Percentiles rank a stretch among this genome's conserved stretches.
Conservation (phyloP, 73 alveolate species). For the Stentor roeselii region DNA sequence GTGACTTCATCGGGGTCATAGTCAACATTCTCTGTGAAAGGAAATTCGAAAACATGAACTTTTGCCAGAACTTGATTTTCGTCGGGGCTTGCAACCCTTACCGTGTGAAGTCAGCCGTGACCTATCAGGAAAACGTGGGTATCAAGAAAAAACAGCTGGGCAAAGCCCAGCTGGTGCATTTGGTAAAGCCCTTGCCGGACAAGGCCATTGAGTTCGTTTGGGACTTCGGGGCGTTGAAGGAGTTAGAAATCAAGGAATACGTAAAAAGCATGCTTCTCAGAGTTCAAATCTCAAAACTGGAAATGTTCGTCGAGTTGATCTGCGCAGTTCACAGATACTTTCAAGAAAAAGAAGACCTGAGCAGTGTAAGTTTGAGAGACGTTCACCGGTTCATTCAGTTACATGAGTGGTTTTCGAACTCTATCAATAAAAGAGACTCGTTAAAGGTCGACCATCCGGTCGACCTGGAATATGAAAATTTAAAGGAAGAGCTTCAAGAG, state of each 20-base stretch:
- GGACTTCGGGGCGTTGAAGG: slow-evolving; percentile 21
- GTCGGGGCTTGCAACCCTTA: slow-evolving; percentile 34
- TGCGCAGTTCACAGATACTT: slow-evolving; percentile 9
- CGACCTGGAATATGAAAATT: slow-evolving; percentile 32
- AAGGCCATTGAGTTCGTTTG: slow-evolving; percentile 14
- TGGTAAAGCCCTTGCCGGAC: slow-evolving; percentile 20
- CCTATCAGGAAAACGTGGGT: slow-evolving; percentile 7
- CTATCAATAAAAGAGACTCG: background rate
- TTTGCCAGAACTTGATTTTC: background rate
- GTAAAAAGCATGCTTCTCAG: background rate
- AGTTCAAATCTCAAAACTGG: background rate
- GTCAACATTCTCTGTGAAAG: slow-evolving; percentile 16
- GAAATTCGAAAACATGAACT: background rate
- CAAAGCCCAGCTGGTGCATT: background rate
- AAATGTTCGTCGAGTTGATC: slow-evolving; percentile 2
- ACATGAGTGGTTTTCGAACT: slow-evolving; percentile 9
- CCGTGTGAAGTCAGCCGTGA: background rate
- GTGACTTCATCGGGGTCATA: slow-evolving; percentile 20
- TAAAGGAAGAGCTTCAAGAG: background rate
- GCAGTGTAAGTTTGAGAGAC: slow-evolving; percentile 32
- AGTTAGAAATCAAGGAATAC: background rate
- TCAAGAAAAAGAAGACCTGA: slow-evolving; percentile 21
- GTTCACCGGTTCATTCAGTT: slow-evolving; percentile 4
- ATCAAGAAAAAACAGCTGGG: background rate
- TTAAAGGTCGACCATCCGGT: too few relatives aligned